phyloP scores from a whole-genome alignment of 1,139 yeast genomes.

The Yamadazyma dendronema region DNA sequence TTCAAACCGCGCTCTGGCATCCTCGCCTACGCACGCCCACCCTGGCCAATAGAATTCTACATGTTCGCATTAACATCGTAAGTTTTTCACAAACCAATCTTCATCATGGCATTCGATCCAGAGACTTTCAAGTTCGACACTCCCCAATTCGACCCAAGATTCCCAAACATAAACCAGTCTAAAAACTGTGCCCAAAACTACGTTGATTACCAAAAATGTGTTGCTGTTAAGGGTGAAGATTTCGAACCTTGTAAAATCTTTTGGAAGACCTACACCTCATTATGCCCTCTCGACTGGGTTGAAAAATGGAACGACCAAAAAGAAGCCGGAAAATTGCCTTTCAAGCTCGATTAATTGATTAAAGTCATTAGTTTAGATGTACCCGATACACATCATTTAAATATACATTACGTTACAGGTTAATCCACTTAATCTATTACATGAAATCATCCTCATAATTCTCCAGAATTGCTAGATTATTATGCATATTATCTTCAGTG shows the following conservation, averaged over 20 bases:
- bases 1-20: no score
- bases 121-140: constrained; percentile 63
- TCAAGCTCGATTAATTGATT: constrained; percentile 29
- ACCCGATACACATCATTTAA: no score
- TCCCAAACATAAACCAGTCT: constrained; percentile 96
- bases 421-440: no score
- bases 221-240: constrained; percentile 95
- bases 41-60: constrained; percentile 9
- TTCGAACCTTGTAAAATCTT: constrained; percentile 97
- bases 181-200: constrained; percentile 98
- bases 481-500: constrained; percentile 46
- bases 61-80: constrained; percentile 12
- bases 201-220: constrained; percentile 97
- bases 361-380: neutral
- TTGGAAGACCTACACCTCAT: constrained; percentile 83
- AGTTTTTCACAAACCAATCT: constrained; percentile 6
- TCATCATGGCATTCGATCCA: constrained; percentile 43
- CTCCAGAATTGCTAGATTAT: constrained; percentile 55
- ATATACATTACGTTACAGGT: no score
- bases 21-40: neutral
- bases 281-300: constrained; percentile 92
- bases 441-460: constrained; percentile 71
- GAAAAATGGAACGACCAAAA: constrained; percentile 97
- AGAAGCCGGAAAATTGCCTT: constrained; percentile 53
- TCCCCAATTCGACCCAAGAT: constrained; percentile 88